Percentiles rank a stretch among this genome's conserved stretches.
These are phyloP conservation scores for Holtermannia corniformis DNA, from an alignment of 768 basidiomycete genomes.

Conservation along the genomic window DNA sequence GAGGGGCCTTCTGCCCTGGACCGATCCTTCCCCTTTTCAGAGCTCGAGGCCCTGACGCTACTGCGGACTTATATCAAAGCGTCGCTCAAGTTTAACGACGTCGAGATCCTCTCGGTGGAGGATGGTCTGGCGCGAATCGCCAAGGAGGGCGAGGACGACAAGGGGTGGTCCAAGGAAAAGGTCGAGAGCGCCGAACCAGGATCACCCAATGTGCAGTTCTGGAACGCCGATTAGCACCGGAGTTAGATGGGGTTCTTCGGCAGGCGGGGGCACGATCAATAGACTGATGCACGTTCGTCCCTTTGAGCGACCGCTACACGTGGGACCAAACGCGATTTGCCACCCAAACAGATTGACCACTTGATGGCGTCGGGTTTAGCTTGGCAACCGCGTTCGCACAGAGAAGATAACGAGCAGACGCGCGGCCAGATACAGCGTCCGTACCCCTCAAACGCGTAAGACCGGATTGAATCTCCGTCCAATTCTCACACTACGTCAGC, in stretches of 20 bases:
- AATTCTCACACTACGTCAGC: no score
- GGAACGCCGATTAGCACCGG: conserved; percentile 47
- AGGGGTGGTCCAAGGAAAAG: conserved; percentile 57
- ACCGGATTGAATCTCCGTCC: no score
- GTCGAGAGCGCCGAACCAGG: conserved; percentile 85
- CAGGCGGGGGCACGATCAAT: background rate
- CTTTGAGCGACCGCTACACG: no score
- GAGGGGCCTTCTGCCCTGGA: conserved; percentile 63
- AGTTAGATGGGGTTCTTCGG: background rate
- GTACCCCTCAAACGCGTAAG: no score
- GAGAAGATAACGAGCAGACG: no score
- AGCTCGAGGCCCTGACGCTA: conserved; percentile 59
- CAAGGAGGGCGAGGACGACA: conserved; percentile 47
- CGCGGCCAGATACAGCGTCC: no score
- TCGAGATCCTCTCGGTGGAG: conserved; percentile 57
- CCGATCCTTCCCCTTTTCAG: conserved; percentile 72
- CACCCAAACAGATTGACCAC: no score
- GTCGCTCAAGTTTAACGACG: conserved; percentile 36
- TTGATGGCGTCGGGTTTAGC: no score
- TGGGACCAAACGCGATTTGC: background rate
- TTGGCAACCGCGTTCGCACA: no score
- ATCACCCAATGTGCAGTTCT: conserved; percentile 74
- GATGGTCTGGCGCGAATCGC: conserved; percentile 58
- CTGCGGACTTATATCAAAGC: conserved; percentile 73
- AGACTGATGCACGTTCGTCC: background rate